Evolutionary conservation across 2,329 filamentous ascomycete genomes (phyloP), one percentile per base, ranked within the genome.

Genomic region (Aureobasidium lini): DNA sequence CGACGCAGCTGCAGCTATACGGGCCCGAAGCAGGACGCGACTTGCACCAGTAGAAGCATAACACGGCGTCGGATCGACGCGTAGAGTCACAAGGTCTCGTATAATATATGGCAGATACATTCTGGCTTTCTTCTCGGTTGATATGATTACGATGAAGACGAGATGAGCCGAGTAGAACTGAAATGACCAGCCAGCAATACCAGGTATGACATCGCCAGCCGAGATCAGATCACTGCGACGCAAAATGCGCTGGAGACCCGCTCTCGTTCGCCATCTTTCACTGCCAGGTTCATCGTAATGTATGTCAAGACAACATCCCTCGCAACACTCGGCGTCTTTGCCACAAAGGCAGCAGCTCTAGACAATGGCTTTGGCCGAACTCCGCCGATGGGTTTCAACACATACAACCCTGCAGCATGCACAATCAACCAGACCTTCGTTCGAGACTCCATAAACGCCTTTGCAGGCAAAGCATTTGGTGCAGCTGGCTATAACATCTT

Each of bases 401-500:
- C 64, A 28, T 67, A 68, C 44, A 68, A 68, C 46, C 64, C 63
- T 34, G 61, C 64, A 6, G 64, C 53, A 4, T 68, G 66, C 39
- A 61, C 63, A 2, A 62, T 61, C n/a, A 67, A 68, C 16, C 57
- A 62, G 28, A 60, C 64, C 10, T 66, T 61, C 37, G 48, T 67
- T 2, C 46, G 62, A 10, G 59, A 32, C 23, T 65, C 64, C 0
- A 67, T 68, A 49, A 60, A 62, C 32, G 59, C 63, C 11, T 62
- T 68, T n/a, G 39, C 52, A 32, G 52, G 53, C 23, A 62, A 60
- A 23, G 61, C 57, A 4, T 56, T 62, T 28, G 49, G 18, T 3
- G 16, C 47, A 16, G 69, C 80, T 0, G 83, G 84, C 6, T 86
- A 86, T 64, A 75, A 71, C 1, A 78, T 79, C 59, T 78, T 84